These are phyloP conservation scores for Ogataea zsoltii DNA, from an alignment of 805 yeast species.

Conservation along the genomic window DNA sequence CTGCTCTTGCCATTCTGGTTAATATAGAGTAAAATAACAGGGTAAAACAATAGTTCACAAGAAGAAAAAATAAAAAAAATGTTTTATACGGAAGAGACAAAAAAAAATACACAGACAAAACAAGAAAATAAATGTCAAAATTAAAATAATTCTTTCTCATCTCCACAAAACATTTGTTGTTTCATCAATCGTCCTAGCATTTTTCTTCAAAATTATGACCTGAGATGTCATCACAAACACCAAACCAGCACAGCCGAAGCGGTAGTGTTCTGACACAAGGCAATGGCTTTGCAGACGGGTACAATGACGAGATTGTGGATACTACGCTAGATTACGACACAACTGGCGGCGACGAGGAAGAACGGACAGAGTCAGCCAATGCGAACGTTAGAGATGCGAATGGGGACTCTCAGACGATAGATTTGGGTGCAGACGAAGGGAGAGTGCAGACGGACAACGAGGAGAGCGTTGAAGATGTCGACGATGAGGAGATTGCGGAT, in stretches of 20 bases:
- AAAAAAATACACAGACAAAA: not conserved
- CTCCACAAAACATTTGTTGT: no score
- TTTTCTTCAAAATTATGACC: not conserved
- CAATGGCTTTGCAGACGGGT: slow-evolving; percentile 3
- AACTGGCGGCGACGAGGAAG: slow-evolving; percentile 7
- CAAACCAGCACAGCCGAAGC: not conserved
- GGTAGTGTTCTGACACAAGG: not conserved
- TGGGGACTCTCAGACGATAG: not conserved
- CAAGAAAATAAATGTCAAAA: not conserved
- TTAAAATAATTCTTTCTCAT: not conserved
- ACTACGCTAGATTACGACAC: slow-evolving; percentile 25
- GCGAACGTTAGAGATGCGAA: not conserved
- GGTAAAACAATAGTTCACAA: no score
- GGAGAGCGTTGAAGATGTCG: slow-evolving; percentile 31
- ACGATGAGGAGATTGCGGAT: slow-evolving; percentile 7
- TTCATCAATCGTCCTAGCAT: not conserved
- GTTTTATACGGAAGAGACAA: not conserved
- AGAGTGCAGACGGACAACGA: not conserved
- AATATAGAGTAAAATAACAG: not conserved
- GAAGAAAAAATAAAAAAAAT: not conserved
- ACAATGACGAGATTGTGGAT: slow-evolving; percentile 27
- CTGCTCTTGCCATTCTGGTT: slow-evolving; percentile 49
- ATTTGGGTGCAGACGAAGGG: slow-evolving; percentile 1
- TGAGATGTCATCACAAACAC: not conserved
- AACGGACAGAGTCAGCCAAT: not conserved